phyloP scores from a whole-genome alignment of 352 stramenopile genomes.

The Pythium sukuiense region DNA sequence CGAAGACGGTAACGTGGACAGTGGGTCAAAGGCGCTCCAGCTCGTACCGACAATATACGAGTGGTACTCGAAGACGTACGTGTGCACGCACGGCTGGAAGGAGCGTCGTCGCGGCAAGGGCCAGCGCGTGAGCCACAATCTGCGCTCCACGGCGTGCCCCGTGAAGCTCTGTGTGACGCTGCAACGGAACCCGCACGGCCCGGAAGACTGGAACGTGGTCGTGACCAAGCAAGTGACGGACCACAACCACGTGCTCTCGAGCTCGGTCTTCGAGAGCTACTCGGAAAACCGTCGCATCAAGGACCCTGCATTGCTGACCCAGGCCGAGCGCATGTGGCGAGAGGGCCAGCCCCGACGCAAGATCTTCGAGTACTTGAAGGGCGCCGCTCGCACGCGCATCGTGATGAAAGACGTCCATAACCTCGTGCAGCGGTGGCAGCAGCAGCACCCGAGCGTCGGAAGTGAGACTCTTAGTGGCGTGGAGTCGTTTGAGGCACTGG shows the following conservation, averaged over 20 bases:
- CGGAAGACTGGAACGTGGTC: constrained; percentile 55
- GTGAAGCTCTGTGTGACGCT: constrained; percentile 73
- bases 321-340: constrained; percentile 63
- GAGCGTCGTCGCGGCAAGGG: constrained; percentile 63
- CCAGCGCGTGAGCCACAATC: constrained; percentile 66
- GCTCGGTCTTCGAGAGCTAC: constrained; percentile 60
- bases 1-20: not conserved
- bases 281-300: constrained; percentile 64
- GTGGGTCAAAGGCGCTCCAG: constrained; percentile 3
- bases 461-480: not conserved
- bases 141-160: constrained; percentile 63
- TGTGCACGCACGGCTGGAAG: constrained; percentile 82
- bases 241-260: constrained; percentile 76
- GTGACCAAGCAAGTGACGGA: constrained; percentile 70
- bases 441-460: constrained; percentile 20
- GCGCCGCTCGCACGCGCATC: constrained; percentile 48
- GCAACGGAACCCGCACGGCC: constrained; percentile 39
- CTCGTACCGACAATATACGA: constrained; percentile 56
- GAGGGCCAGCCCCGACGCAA: constrained; percentile 53
- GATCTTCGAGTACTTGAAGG: constrained; percentile 76
- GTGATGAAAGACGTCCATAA: constrained; percentile 87
- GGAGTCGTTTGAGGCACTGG: not conserved
- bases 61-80: constrained; percentile 83
- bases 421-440: constrained; percentile 70
- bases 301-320: constrained; percentile 54